phyloP scores from a whole-genome alignment of 2,329 filamentous ascomycete species.

The Xylariaceae sp. region DNA sequence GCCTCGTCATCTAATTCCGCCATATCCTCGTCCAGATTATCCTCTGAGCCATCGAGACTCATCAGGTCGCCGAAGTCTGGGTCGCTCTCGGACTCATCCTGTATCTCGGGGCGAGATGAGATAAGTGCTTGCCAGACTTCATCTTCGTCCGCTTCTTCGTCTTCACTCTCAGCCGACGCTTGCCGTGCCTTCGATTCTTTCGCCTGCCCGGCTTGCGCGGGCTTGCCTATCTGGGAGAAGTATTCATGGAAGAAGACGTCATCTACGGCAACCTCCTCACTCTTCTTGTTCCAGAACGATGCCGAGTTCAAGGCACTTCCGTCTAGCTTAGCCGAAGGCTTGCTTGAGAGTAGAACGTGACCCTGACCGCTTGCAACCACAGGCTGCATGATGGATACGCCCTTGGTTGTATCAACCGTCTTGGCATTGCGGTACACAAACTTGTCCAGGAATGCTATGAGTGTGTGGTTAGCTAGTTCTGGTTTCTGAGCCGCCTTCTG shows the following conservation, averaged over 20 bases:
- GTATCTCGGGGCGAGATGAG: conserved; percentile 75
- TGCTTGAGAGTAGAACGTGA: conserved; percentile 60
- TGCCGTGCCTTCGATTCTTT: conserved; percentile 61
- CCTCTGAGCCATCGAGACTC: conserved; percentile 50
- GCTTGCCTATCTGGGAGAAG: conserved; percentile 76
- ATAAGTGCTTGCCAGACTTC: conserved; percentile 94
- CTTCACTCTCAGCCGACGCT: conserved; percentile 40
- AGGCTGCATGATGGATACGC: conserved; percentile 95
- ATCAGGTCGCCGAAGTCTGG: conserved; percentile 49
- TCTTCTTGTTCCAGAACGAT: conserved; percentile 87
- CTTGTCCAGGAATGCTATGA: conserved; percentile 95
- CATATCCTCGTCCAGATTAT: conserved; percentile 51
- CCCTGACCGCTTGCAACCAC: conserved; percentile 60
- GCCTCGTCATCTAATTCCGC: conserved; percentile 44
- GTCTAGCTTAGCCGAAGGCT: conserved; percentile 41
- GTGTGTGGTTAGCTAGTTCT: conserved; percentile 84
- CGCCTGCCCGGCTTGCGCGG: conserved; percentile 56
- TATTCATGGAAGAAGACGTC: conserved; percentile 99
- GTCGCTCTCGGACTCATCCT: conserved; percentile 60
- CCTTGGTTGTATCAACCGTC: conserved; percentile 66
- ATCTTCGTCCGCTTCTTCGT: conserved; percentile 67
- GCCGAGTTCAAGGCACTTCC: conserved; percentile 73
- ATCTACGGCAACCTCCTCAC: conserved; percentile 83
- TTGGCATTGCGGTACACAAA: conserved; percentile 98
- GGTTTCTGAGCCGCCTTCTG: conserved; percentile 81